phyloP scores from a whole-genome alignment of 805 yeast species.

The Ogataea ramenticola region DNA sequence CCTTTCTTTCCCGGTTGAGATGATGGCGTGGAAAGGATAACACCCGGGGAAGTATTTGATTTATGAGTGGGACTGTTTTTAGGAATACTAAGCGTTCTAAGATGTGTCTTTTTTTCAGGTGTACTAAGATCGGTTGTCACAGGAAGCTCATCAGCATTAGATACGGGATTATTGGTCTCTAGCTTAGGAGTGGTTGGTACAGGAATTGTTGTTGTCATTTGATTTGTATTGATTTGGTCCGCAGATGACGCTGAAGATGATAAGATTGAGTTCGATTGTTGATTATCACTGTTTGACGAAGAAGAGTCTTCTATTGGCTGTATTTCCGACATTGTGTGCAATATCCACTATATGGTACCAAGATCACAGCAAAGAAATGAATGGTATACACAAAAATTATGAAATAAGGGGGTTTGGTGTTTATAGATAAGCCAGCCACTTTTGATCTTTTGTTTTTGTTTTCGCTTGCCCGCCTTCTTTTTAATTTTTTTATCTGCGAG shows the following conservation, averaged over 20 bases:
- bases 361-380: no score
- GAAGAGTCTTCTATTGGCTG: not conserved
- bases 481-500: no score
- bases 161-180: no score
- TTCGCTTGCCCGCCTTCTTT: not conserved
- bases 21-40: not conserved
- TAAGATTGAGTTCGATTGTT: slow-evolving; percentile 15
- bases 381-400: no score
- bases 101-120: slow-evolving; percentile 5
- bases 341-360: no score
- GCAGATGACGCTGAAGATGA: slow-evolving; percentile 16
- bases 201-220: not conserved
- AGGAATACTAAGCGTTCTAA: slow-evolving; percentile 16
- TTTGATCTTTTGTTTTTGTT: not conserved
- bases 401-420: not conserved
- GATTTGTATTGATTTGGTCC: slow-evolving; percentile 6
- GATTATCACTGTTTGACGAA: slow-evolving; percentile 1
- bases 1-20: slow-evolving; percentile 17
- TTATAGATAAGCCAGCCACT: not conserved
- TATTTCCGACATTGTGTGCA: no score
- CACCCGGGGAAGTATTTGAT: slow-evolving; percentile 3
- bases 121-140: not conserved
- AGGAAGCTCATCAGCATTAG: no score
- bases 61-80: slow-evolving; percentile 6
- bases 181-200: not conserved